Base-by-base conservation (phyloP, 441 rosid species). In the Pelargonium myrrhifolium region DNA sequence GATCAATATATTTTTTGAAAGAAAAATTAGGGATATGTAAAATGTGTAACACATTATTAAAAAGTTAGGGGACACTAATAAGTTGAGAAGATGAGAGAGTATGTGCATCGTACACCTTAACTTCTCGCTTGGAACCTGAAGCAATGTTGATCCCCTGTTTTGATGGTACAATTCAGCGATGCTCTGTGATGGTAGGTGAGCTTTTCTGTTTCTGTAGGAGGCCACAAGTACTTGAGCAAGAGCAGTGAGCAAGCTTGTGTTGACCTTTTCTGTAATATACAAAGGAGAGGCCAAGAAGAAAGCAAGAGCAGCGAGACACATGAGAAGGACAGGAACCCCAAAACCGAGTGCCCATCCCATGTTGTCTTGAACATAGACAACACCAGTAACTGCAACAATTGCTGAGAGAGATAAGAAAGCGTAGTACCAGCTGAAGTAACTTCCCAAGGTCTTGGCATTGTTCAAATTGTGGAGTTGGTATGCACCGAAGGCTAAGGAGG, bases 401-500 rank as follows among this genome's bases (percentile, higher is more conserved):
- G 86, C 82, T 5, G 95, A 77, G 47, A 86, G 67, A 20, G 85
- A 80, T 6, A 91, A 79, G 4, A 93, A 81, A 53, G 92, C 96
- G 68, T 92, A 90, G 74, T 90, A 92, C 96, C 95, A 92, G 14
- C 88, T 89, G 37, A 92, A 89, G 83, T 75, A 92, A 18, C 93
- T 88, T 81, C 87, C 95, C 22, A 92, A 68, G 68, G 81, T 78
- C 80, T 85, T 82, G 2, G 92, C 90, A 70, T 88, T 81, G 22
- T 85, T 83, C 72, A 71, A 82, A 62, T 83, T 80, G 68, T 88
- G 84, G 37, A 90, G 58, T 65, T 92, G 96, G 74, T 92, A 90
- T 61, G 98, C 98, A 49, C 98, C 96, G 73, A 88, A 92, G 56
- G 96, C 96, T 47, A 92, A 65, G 42, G 98, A 88, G 66, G 89